Evolutionary conservation across 257 asterid species (phyloP).

Genomic region (Craterostigma plantagineum): DNA sequence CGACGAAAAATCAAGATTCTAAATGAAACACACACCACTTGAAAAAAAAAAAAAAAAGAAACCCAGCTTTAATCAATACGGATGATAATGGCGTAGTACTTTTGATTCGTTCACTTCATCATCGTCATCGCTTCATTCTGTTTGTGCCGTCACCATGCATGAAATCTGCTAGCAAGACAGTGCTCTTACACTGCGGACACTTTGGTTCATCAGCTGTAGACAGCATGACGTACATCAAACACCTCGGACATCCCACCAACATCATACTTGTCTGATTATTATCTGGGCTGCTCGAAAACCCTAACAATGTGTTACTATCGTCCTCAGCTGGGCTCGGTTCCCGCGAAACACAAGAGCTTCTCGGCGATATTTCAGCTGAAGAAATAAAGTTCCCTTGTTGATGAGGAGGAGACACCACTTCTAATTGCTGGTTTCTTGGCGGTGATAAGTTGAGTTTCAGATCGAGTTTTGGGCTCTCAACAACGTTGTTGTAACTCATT

Average conservation of each 20-base stretch:
- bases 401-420: slow-evolving; percentile 6
- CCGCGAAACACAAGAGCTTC: slow-evolving; percentile 25
- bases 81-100: not conserved
- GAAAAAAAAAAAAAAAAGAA: too few relatives aligned
- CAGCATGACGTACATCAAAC: slow-evolving; percentile 5
- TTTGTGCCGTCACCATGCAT: slow-evolving; percentile 20
- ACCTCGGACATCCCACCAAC: slow-evolving; percentile 20
- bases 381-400: slow-evolving; percentile 16
- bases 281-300: slow-evolving; percentile 8
- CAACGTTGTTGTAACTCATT: slow-evolving; percentile 17
- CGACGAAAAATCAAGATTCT: too few relatives aligned
- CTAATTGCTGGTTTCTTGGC: slow-evolving; percentile 11
- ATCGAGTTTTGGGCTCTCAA: slow-evolving; percentile 20
- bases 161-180: slow-evolving; percentile 43
- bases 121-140: not conserved
- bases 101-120: not conserved
- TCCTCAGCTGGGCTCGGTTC: slow-evolving; percentile 15
- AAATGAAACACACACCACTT: too few relatives aligned
- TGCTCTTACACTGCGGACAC: slow-evolving; percentile 41
- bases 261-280: slow-evolving; percentile 12
- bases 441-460: slow-evolving; percentile 27
- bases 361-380: slow-evolving; percentile 15
- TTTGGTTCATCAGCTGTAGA: slow-evolving; percentile 25
- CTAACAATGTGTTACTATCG: too few relatives aligned
- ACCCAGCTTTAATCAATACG: too few relatives aligned